Base-by-base conservation (phyloP, 345 rosid genomes). In the Hibiscus tridactylites region DNA sequence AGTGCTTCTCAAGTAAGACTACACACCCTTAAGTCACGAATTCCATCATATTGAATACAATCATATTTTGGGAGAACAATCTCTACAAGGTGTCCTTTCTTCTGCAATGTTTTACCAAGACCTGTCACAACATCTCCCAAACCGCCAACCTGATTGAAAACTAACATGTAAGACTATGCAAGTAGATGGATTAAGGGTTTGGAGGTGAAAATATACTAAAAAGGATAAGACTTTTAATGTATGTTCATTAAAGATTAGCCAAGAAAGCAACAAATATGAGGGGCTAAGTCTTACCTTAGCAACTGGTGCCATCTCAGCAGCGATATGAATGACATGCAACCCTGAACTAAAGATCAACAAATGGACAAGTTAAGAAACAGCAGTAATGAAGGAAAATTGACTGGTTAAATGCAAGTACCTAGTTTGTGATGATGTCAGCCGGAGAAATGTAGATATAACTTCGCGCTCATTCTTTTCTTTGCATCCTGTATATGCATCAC, bases 221-320 rank as follows among this genome's bases (percentile, higher is more conserved):
- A 19, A 2, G 52, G 53, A 65, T 65, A 65, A 65, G 17, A 11
- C n/a, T 8, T 39, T 49, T 12, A 47, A 46, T 13, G 19, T 47
- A 47, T 26, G 3, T 15, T 9, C 3, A 67, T 49, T 49, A 67
- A 42, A 47, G 53, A 26, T 49, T 47, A 67, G 1, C 16, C 24
- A 71, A 74, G 8, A 59, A 39, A 74, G 11, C 26, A 78, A 61
- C 59, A 33, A 17, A 42, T n/a, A 69, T 33, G 61, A 75, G 65
- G 75, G 72, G 29, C 5, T 64, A 65, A 61, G 76, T 71, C 85
- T 81, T 67, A 94, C 99, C 96, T 94, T 94, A 77, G 99, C 99
- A 78, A 89, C 93, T 63, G 99, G 99, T 72, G 99, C 99, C 95
- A 94, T 88, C 83, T 91, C 99, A 68, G 96, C 99, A 61, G 97